Base-by-base conservation (phyloP, 768 basidiomycete genomes). In the Rhodotorula paludigena region DNA sequence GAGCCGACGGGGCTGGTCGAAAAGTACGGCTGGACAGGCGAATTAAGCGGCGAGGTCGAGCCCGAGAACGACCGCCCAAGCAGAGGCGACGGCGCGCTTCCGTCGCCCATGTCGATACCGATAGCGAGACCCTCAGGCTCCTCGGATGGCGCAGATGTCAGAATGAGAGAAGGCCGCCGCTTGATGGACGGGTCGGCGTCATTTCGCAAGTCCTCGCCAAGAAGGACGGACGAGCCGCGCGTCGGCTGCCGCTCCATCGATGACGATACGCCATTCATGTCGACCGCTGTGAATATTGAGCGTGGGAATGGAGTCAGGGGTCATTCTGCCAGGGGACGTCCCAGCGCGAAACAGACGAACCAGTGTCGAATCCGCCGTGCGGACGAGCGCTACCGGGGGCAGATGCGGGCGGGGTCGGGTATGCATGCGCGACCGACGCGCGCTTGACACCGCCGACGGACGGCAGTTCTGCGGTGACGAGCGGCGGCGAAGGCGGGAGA, bases 121-220 rank as follows among this genome's bases (percentile, higher is more conserved):
- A 72, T 48, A 21, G 60, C 66, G 35, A 64, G 62, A 11, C 62
- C 65, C 35, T 63, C 60, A 5, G 63, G 66, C 41, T 70, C 64
- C 3, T 68, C 61, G 5, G 56, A 38, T 5, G 66, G 62, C 8
- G 66, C 71, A 3, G 66, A 66, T 16, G 71, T 72, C n/a, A 72
- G 47, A 32, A 72, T 63, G 35, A 72, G 61, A 12, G 71, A 72
- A 0, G 71, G 71, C 0, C 71, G 71, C 1, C 66, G 42, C 12
- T 62, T 57, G 10, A 21, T n/a, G 3, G 55, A 2, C 33, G 62
- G 14, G 28, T 54, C 61, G 16, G 12, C 25, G 33, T 33, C 23
- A 25, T 20, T 16, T 10, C 41, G 16, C 30, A 68, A 23, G 39
- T 68, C 67, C 36, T 68, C 67, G 15, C 67, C 67, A 32, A 68